These are phyloP conservation scores for Malus sylvestris DNA, from an alignment of 306 rosid genomes.

Conservation along the genomic window DNA sequence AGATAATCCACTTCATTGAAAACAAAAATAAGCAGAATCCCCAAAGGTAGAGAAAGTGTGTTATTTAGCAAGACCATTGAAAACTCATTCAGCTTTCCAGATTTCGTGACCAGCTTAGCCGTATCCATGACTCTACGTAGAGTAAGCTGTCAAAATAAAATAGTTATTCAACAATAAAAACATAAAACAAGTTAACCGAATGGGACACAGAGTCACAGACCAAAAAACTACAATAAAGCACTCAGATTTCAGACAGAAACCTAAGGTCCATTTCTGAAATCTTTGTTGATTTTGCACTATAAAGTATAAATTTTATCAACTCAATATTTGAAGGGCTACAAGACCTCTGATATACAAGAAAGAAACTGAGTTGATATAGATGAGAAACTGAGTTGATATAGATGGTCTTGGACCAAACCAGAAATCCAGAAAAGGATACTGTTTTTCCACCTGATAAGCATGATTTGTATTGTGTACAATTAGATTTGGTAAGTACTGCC, in stretches of 20 bases:
- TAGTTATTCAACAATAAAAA: slow-evolving; percentile 9
- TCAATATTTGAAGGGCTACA: not conserved
- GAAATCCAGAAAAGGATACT: not conserved
- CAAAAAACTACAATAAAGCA: not conserved
- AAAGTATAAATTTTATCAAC: not conserved
- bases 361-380: not conserved
- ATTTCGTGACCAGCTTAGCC: slow-evolving; percentile 78
- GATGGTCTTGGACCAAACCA: not conserved
- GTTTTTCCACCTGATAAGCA: not conserved
- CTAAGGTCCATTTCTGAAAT: not conserved
- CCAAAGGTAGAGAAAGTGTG: slow-evolving; percentile 86
- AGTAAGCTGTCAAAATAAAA: slow-evolving; percentile 60
- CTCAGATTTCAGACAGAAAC: not conserved
- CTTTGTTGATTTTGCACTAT: not conserved
- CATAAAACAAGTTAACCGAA: not conserved
- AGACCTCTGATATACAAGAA: not conserved
- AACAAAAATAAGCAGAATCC: slow-evolving; percentile 60
- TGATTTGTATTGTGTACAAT: not conserved
- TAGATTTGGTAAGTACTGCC: not conserved
- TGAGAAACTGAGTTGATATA: not conserved
- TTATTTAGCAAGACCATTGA: slow-evolving; percentile 98
- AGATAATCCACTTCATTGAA: slow-evolving; percentile 94
- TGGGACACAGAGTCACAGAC: not conserved
- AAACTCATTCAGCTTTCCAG: slow-evolving; percentile 89
- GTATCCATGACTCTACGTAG: slow-evolving; percentile 91